Evolutionary conservation across 768 basidiomycete genomes (phyloP), one percentile per base, ranked within the genome.

Genomic region (Tricholomella constricta): DNA sequence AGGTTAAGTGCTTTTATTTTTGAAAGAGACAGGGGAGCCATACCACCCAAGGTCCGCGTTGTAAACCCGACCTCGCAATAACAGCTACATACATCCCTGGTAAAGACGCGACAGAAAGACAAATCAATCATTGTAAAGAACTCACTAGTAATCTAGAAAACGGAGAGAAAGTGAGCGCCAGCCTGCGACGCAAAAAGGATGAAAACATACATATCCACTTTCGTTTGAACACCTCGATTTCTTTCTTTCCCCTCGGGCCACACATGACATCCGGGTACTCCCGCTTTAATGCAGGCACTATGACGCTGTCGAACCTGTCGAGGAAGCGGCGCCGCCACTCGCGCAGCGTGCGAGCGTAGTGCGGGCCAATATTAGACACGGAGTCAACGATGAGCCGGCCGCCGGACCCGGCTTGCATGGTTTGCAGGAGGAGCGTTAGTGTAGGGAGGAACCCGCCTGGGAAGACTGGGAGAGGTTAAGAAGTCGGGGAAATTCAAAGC

Each of bases 41-140:
- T 67, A 82, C 85, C 85, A 55, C 86, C 87, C 4, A 88, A 65
- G 4, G 80, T 79, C 17, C 87, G 73, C 29, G 83, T 83, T 8
- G 83, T 78, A 63, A 89, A 89, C 3, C 87, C 87, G n/a, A 83
- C 79, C 71, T 89, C 86, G 59, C 84, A 88, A 62, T 89, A 89
- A 60, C 79, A 81, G 65, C 83, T 85, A 57, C 34, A 6, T 5
- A 44, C 3, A 15, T 43, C 36, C 47, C 29, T 41, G 17, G 47
- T 37, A 15, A 42, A 15, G 48, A 35, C 19, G 22, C 31, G 22
- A 15, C 26, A 22, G 25, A 43, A 23, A 37, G 22, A 23, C 3
- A 50, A 19, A 38, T 29, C 8, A 12, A 41, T n/a, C n/a, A n/a
- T n/a, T n/a, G n/a, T n/a, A n/a, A n/a, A n/a, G n/a, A 11, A 67